Base-by-base conservation (phyloP, 192 early-diverging fungal species). In the Backusella parvicylindrica region DNA sequence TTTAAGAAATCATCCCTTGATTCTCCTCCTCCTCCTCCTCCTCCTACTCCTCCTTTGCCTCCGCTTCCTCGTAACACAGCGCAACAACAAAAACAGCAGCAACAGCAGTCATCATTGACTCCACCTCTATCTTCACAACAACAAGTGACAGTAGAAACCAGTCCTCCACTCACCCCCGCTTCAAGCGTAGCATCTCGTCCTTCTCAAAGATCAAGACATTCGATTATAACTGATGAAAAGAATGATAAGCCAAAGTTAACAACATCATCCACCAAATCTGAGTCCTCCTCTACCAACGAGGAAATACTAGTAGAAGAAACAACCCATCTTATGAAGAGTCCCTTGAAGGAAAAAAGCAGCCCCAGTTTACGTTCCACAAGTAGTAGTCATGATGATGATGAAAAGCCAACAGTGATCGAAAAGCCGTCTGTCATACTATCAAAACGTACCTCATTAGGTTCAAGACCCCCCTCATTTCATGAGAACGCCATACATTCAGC, bases 371-470 rank as follows among this genome's bases (percentile, higher is more conserved):
- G 66, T 36, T 23, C 21, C n/a, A 38, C 21, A n/a, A 68, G n/a
- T 35, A 35, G 11, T 23, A 68, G 36, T 7, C 21, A 43, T 70
- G 38, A 13, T 3, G 21, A 38, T 6, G 23, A 66, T 23, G 50
- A 31, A 67, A 33, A 41, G 11, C 1, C 21, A 4, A 16, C 16
- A 47, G n/a, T 18, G 1, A 66, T 70, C 40, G 73, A 72, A 40
- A 47, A 70, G 28, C 79, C 79, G 6, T 75, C 79, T n/a, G 68
- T 26, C 21, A 80, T 80, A 63, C 50, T 65, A 35, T 70, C 74
- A 0, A 80, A 80, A 31, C 74, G 79, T 16, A 36, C 69, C 13
- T 80, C 79, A 13, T 36, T 73, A 63, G 60, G 68, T 6, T 70
- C 68, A 47, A 41, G 68, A 43, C 41, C 68, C 8, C 26, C 41